Evolutionary conservation across 116 monocot genomes (phyloP).

Genomic region (Phalaenopsis hybrid): DNA sequence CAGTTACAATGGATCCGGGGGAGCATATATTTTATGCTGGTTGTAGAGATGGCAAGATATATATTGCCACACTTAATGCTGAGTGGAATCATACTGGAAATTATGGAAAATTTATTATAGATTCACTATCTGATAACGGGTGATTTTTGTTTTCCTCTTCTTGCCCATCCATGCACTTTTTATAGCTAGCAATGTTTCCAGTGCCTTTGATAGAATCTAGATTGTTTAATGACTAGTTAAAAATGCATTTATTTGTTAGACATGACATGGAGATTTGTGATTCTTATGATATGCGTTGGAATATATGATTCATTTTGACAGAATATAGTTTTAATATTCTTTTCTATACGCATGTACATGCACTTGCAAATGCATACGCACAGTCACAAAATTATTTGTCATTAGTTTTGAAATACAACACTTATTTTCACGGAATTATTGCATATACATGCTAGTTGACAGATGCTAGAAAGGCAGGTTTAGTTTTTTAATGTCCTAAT

Average conservation of each 20-base stretch:
- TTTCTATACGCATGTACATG: not conserved
- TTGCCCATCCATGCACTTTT: not conserved
- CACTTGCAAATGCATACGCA: not conserved
- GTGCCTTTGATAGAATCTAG: not conserved
- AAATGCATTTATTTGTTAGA: not conserved
- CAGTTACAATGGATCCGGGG: conserved; percentile 68
- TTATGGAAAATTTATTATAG: conserved; percentile 45
- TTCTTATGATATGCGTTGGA: not conserved
- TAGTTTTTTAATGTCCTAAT: no score
- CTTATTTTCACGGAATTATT: no score
- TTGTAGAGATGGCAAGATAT: conserved; percentile 82
- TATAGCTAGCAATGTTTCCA: not conserved
- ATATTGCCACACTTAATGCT: conserved; percentile 69
- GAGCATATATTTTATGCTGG: conserved; percentile 82
- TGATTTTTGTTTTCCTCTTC: conserved; percentile 10
- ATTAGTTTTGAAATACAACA: no score
- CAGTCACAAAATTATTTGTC: not conserved
- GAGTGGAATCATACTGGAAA: conserved; percentile 30
- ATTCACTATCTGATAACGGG: conserved; percentile 61
- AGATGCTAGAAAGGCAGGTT: no score
- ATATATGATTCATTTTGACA: not conserved
- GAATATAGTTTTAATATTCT: not conserved
- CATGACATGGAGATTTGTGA: not conserved
- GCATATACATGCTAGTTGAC: no score
- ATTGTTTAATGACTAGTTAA: not conserved